Conservation (phyloP, 495 filamentous ascomycete genomes). For the Opeltia flavorubescens region DNA sequence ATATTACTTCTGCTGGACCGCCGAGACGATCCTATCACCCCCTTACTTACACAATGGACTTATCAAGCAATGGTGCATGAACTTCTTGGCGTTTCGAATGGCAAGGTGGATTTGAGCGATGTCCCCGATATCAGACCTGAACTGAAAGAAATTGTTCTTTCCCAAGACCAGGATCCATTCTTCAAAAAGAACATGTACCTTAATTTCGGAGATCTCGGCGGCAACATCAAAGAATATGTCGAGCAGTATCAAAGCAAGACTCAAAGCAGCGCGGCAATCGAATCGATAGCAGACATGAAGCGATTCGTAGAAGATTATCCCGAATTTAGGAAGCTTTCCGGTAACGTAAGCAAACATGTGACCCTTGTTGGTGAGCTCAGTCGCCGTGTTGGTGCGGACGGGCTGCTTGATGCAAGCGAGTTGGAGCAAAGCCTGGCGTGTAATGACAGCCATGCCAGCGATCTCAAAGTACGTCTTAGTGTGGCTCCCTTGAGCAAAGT, state of each 20-base stretch:
- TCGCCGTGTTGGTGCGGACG: conserved; percentile 68
- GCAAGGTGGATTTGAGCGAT: conserved; percentile 71
- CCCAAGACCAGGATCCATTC: conserved; percentile 96
- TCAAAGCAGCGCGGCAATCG: conserved; percentile 82
- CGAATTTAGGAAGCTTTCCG: conserved; percentile 89
- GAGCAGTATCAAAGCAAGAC: conserved; percentile 95
- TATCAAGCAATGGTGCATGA: conserved; percentile 99
- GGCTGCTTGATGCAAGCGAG: conserved; percentile 84
- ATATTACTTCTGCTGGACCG: conserved; percentile 84
- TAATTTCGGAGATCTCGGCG: conserved; percentile 93
- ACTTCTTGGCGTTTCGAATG: conserved; percentile 82
- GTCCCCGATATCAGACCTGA: conserved; percentile 84
- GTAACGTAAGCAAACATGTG: conserved; percentile 97
- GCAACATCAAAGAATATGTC: conserved; percentile 97
- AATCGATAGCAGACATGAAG: conserved; percentile 97
- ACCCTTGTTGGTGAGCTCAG: conserved; percentile 89
- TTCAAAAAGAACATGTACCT: conserved; percentile 99
- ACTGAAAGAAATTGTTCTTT: conserved; percentile 87
- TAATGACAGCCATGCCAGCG: conserved; percentile 80
- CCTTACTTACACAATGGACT: conserved; percentile 91
- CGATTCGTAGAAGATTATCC: conserved; percentile 98
- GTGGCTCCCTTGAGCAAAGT: not conserved
- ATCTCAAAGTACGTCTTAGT: conserved; percentile 54
- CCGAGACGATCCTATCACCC: conserved; percentile 92
- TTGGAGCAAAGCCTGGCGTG: conserved; percentile 93